Base-by-base conservation (phyloP, 371 early-diverging fungal species). In the Smittium culicis region DNA sequence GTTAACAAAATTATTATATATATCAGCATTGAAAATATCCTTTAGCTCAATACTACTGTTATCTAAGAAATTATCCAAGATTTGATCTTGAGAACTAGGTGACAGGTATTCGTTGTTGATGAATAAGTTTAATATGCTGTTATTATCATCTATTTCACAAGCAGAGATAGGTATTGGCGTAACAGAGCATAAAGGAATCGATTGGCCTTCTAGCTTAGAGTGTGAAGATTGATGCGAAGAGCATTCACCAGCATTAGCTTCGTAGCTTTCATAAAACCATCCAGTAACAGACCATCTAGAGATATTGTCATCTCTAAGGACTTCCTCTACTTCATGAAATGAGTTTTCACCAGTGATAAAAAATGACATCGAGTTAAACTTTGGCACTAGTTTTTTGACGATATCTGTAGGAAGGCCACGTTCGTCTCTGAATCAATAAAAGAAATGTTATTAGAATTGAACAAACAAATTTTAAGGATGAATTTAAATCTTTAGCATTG, bases 321-420 rank as follows among this genome's bases (percentile, higher is more conserved):
- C 83, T 68, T 85, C 84, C 24, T 81, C 77, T 0, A 87, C 87
- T 33, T 84, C 82, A 65, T 87, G 87, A 35, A 74, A 86, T 1
- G 86, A 85, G 2, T 73, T 72, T n/a, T 78, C 74, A 1, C 81
- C 81, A 31, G 86, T 76, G 54, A 80, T 79, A 67, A 87, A 87
- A 67, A 87, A 87, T 0, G 81, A 83, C 8, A 87, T 65, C 0
- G 81, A 72, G 70, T 83, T 83, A 68, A 82, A 79, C 56, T 79
- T 74, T 17, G 87, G 87, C 29, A 79, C 68, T 0, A 87, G 64
- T 0, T 75, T 70, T 11, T 73, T 72, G 33, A 73, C 73, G 11
- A 82, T 74, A 24, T 73, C 58, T 1, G 70, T 68, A 0, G 87
- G 85, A 54, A 78, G 69, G 3, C 68, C 68, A 24, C 58, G 25